A percentile compares a stretch with the other conserved stretches of the same genome.
These are phyloP conservation scores for Candida sonorensis DNA, from an alignment of 805 yeast species.

Conservation along the genomic window DNA sequence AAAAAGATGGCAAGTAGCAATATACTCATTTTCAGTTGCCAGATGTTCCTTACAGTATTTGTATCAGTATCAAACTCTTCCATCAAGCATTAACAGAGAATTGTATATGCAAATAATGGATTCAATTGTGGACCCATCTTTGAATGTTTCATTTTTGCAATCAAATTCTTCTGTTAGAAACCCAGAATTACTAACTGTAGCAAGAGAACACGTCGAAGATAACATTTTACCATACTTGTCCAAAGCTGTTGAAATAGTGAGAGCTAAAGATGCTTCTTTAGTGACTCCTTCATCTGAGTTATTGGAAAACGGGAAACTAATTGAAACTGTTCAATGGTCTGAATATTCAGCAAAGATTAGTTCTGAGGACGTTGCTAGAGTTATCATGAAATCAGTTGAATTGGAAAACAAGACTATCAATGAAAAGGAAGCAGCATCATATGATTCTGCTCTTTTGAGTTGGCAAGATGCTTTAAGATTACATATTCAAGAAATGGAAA, in stretches of 20 bases:
- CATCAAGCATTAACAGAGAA: slow-evolving; percentile 24
- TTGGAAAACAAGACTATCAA: slow-evolving; percentile 24
- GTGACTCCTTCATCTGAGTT: slow-evolving; percentile 23
- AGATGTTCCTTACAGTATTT: slow-evolving; percentile 55
- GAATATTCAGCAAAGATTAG: slow-evolving; percentile 51
- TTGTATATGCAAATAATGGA: slow-evolving; percentile 51
- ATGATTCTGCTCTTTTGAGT: slow-evolving; percentile 48
- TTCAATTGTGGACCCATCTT: slow-evolving; percentile 57
- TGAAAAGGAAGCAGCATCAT: slow-evolving; percentile 36
- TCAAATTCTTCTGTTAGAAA: slow-evolving; percentile 23
- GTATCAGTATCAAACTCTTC: slow-evolving; percentile 23
- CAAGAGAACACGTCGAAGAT: slow-evolving; percentile 37
- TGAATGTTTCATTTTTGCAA: slow-evolving; percentile 33
- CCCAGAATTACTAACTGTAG: slow-evolving; percentile 42
- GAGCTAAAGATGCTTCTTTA: slow-evolving; percentile 28
- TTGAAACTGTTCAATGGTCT: slow-evolving; percentile 40
- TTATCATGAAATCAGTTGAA: slow-evolving; percentile 36
- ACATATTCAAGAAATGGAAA: slow-evolving; percentile 50
- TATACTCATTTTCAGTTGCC: slow-evolving; percentile 49
- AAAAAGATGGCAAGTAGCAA: slow-evolving; percentile 50
- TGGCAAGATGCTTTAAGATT: slow-evolving; percentile 67
- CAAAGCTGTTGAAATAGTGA: slow-evolving; percentile 32
- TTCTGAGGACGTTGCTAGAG: slow-evolving; percentile 67
- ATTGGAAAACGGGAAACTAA: slow-evolving; percentile 11
- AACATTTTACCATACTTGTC: slow-evolving; percentile 26